Conservation (phyloP, 306 rosid species). For the Quercus berberidifolia region DNA sequence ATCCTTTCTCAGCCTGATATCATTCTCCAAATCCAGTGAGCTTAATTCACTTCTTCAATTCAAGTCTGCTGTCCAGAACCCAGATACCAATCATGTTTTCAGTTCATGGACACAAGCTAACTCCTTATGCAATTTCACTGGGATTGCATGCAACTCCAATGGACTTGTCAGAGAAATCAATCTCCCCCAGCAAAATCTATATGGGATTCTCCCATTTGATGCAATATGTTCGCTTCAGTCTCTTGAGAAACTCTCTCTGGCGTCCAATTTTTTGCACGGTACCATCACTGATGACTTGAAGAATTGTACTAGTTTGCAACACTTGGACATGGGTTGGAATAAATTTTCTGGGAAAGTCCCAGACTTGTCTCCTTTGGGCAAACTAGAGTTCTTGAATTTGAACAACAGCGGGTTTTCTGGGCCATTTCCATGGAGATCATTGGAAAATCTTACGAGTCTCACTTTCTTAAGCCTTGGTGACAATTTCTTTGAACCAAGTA, state of each 20-base stretch:
- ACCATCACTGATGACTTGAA: constrained; percentile 43
- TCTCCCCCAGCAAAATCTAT: constrained; percentile 34
- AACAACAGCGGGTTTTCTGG: constrained; percentile 67
- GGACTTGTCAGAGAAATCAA: constrained; percentile 61
- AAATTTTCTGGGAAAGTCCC: constrained; percentile 62
- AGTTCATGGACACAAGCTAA: constrained; percentile 46
- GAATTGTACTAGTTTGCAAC: constrained; percentile 53
- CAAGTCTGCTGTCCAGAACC: constrained; percentile 44
- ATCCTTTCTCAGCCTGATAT: constrained; percentile 28
- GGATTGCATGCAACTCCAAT: constrained; percentile 50
- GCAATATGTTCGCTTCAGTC: constrained; percentile 53
- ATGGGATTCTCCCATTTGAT: constrained; percentile 60
- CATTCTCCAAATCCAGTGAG: constrained; percentile 37
- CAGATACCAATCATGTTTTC: constrained; percentile 29
- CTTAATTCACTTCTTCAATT: constrained; percentile 40
- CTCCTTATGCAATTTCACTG: constrained; percentile 49
- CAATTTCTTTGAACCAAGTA: constrained; percentile 31
- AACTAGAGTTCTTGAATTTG: constrained; percentile 46
- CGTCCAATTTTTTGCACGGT: constrained; percentile 44
- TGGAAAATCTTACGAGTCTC: constrained; percentile 52
- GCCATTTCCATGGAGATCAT: constrained; percentile 78
- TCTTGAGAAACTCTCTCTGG: constrained; percentile 53
- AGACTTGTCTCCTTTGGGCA: constrained; percentile 51
- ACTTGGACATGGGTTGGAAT: constrained; percentile 68
- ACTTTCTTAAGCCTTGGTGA: constrained; percentile 75